Evolutionary conservation across 768 basidiomycete genomes (phyloP).

Genomic region (Psilocybe tampanensis): DNA sequence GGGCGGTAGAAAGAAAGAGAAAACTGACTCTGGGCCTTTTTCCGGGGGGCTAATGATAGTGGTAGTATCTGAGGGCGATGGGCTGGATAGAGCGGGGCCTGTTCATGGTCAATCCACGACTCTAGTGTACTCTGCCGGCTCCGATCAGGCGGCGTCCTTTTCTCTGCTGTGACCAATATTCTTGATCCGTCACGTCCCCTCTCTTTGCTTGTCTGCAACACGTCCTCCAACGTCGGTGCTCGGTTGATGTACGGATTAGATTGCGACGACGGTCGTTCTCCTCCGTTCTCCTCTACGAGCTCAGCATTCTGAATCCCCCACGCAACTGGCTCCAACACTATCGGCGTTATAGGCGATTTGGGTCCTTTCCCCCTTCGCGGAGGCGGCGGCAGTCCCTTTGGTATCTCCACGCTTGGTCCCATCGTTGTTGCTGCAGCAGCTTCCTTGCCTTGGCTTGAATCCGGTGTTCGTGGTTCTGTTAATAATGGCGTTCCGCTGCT

Average conservation of each 20-base stretch:
- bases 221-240: slow-evolving; percentile 37
- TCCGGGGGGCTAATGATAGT: too few relatives aligned
- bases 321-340: neutral
- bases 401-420: slow-evolving; percentile 7
- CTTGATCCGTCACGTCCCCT: slow-evolving; percentile 14
- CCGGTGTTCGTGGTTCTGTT: slow-evolving; percentile 1
- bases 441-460: neutral
- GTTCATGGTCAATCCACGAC: too few relatives aligned
- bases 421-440: neutral
- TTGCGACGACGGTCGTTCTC: slow-evolving; percentile 10
- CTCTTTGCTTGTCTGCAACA: slow-evolving; percentile 10
- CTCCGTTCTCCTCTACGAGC: slow-evolving; percentile 3
- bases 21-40: too few relatives aligned
- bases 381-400: slow-evolving; percentile 63
- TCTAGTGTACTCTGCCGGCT: neutral
- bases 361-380: slow-evolving; percentile 29
- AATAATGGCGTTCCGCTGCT: neutral
- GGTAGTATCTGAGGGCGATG: neutral
- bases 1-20: neutral
- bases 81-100: too few relatives aligned
- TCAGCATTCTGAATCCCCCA: neutral
- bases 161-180: neutral
- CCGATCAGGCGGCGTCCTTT: slow-evolving; percentile 2
- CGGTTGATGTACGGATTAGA: slow-evolving; percentile 52
- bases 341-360: slow-evolving; percentile 15